Conservation (phyloP, 2,329 filamentous ascomycete species). For the Diplocarpon mali region DNA sequence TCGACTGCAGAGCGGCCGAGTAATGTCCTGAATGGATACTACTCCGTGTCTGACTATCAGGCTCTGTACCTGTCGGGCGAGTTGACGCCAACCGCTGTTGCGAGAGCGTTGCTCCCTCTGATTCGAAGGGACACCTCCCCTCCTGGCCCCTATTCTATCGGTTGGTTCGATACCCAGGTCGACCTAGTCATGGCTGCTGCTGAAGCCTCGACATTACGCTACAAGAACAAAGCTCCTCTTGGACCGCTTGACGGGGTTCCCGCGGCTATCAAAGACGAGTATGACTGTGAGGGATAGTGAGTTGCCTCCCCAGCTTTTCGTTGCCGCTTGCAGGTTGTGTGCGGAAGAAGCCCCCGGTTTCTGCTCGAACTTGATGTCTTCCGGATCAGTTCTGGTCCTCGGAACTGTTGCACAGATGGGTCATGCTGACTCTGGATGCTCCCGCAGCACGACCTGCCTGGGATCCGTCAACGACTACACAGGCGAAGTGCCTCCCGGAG, state of each 20-base stretch:
- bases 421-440: too few species aligned
- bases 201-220: constrained; percentile 59
- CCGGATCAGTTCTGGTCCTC: too few species aligned
- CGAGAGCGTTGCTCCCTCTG: constrained; percentile 57
- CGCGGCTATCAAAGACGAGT: constrained; percentile 73
- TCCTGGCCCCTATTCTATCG: constrained; percentile 53
- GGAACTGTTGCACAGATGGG: too few species aligned
- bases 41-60: constrained; percentile 69
- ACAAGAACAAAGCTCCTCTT: constrained; percentile 51
- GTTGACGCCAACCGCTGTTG: constrained; percentile 60
- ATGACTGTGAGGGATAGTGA: constrained; percentile 15
- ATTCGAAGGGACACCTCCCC: constrained; percentile 48
- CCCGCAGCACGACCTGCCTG: constrained; percentile 6
- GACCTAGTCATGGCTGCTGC: constrained; percentile 57
- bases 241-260: constrained; percentile 71
- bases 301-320: too few species aligned
- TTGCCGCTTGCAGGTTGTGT: too few species aligned
- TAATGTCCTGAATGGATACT: constrained; percentile 35
- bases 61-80: constrained; percentile 57
- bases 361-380: too few species aligned
- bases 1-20: background rate
- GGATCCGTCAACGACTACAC: constrained; percentile 17
- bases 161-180: constrained; percentile 56
- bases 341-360: too few species aligned
- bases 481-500: constrained; percentile 1